Evolutionary conservation across 331 rosid species (phyloP).

Genomic region (Cucumis variabilis): DNA sequence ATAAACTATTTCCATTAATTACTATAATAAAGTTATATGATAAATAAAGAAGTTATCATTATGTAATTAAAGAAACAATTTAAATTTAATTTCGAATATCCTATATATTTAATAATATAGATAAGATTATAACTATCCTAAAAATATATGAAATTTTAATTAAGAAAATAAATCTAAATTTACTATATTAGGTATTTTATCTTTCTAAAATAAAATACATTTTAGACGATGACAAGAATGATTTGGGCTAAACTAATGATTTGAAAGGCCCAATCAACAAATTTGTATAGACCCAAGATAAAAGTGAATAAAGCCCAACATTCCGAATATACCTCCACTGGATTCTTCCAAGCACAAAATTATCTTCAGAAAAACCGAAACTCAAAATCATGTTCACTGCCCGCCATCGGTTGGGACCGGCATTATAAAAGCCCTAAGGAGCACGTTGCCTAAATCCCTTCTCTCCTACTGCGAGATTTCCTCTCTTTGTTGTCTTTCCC

Average conservation of each 20-base stretch:
- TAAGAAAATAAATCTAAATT: too few relatives aligned
- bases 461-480: constrained; percentile 10
- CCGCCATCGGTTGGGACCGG: background rate
- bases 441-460: background rate
- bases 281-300: background rate
- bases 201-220: too few relatives aligned
- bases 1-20: too few relatives aligned
- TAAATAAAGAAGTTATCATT: too few relatives aligned
- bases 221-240: background rate
- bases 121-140: too few relatives aligned
- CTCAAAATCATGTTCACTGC: background rate
- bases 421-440: constrained; percentile 15
- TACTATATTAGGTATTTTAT: too few relatives aligned
- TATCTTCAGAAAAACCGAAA: background rate
- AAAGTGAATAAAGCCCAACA: background rate
- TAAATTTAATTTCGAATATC: too few relatives aligned
- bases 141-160: too few relatives aligned
- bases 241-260: background rate
- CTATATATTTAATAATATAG: too few relatives aligned
- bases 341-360: background rate
- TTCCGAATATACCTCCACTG: background rate
- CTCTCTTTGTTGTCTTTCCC: constrained; percentile 21
- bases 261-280: background rate
- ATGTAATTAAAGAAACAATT: too few relatives aligned
- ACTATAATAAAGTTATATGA: too few relatives aligned